Conservation (phyloP, 371 early-diverging fungal species). For the Sporodiniella umbellata region DNA sequence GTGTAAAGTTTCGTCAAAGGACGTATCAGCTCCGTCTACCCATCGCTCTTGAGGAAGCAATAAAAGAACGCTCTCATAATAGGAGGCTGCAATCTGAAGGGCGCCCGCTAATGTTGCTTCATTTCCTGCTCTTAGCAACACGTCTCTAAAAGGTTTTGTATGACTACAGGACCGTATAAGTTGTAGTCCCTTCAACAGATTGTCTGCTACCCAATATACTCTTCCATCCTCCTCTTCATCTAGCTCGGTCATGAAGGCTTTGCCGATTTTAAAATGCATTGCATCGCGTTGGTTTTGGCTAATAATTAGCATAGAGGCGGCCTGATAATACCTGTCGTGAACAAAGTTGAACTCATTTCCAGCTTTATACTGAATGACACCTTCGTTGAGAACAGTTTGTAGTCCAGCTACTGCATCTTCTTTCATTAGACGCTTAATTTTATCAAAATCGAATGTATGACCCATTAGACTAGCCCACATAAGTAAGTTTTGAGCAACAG, state of each 20-base stretch:
- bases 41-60: conserved; percentile 25
- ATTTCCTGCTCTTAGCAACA: conserved; percentile 31
- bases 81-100: conserved; percentile 20
- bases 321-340: conserved; percentile 44
- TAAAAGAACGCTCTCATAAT: conserved; percentile 28
- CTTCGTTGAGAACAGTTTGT: conserved; percentile 37
- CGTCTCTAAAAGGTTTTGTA: conserved; percentile 22
- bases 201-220: conserved; percentile 35
- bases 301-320: conserved; percentile 32
- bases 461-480: conserved; percentile 48
- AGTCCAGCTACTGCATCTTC: conserved; percentile 28
- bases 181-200: conserved; percentile 35
- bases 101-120: conserved; percentile 38
- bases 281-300: conserved; percentile 16
- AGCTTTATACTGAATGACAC: conserved; percentile 30
- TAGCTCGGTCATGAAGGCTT: conserved; percentile 28
- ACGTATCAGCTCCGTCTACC: conserved; percentile 25
- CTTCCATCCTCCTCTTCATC: conserved; percentile 19
- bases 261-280: conserved; percentile 40
- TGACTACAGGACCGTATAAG: conserved; percentile 18
- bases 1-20: conserved; percentile 34
- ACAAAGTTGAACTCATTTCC: conserved; percentile 39
- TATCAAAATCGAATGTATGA: conserved; percentile 31
- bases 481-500: conserved; percentile 24
- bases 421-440: conserved; percentile 35